A percentile compares a stretch with the other conserved stretches of the same genome.
phyloP scores from a whole-genome alignment of 2,329 filamentous ascomycete genomes.

The Fonsecaea pedrosoi region DNA sequence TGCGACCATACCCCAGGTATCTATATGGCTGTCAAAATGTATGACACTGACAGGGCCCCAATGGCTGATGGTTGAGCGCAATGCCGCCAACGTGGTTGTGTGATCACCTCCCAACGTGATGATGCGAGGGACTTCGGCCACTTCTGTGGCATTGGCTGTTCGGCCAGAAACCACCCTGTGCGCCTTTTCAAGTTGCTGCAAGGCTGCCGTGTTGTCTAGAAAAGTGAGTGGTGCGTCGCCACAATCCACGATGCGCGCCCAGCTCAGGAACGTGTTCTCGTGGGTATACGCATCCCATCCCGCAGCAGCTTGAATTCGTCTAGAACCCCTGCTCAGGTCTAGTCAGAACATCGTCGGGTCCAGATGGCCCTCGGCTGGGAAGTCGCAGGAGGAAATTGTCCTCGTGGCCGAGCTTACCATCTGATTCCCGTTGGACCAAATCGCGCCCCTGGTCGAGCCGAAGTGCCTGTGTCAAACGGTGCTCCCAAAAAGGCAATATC shows the following conservation, averaged over 20 bases:
- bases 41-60: constrained; percentile 63
- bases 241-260: constrained; percentile 62
- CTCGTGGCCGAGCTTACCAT: constrained; percentile 33
- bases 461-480: constrained; percentile 61
- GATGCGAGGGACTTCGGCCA: constrained; percentile 56
- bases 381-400: not conserved
- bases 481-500: constrained; percentile 57
- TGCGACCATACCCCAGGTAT: constrained; percentile 54
- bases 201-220: constrained; percentile 61
- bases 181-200: constrained; percentile 60
- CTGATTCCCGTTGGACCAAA: constrained; percentile 62
- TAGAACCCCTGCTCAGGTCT: constrained; percentile 48
- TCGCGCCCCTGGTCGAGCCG: constrained; percentile 59
- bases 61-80: constrained; percentile 57
- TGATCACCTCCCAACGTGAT: constrained; percentile 63
- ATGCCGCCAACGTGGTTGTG: constrained; percentile 61
- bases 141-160: constrained; percentile 49
- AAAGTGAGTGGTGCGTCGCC: constrained; percentile 61
- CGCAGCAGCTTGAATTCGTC: constrained; percentile 52
- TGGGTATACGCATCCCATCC: constrained; percentile 60
- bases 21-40: constrained; percentile 64
- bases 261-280: constrained; percentile 53
- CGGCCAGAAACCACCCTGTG: constrained; percentile 59
- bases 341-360: constrained; percentile 5
- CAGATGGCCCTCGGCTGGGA: not conserved